A percentile compares a stretch with the other conserved stretches of the same genome.
Evolutionary conservation across 2,329 filamentous ascomycete genomes (phyloP).

Genomic region (Penicillium sp.): DNA sequence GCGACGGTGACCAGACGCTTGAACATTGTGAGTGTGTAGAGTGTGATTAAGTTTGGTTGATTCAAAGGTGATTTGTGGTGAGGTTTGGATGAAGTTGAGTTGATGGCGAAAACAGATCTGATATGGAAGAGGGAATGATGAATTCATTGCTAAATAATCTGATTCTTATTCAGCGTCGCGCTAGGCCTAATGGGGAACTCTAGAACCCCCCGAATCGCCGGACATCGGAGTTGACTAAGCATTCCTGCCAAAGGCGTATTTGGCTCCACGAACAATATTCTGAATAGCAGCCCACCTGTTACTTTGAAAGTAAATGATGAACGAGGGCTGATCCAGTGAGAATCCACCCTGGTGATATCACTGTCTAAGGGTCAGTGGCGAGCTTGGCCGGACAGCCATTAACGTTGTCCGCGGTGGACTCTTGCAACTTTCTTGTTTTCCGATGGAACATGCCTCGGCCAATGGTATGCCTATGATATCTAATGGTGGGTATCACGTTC

Average conservation of each 20-base stretch:
- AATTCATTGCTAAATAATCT: constrained; percentile 32
- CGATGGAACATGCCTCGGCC: constrained; percentile 11
- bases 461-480: constrained; percentile 22
- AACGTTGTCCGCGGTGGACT: constrained; percentile 21
- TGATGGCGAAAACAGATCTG: constrained; percentile 24
- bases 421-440: constrained; percentile 17
- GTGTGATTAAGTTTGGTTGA: background rate
- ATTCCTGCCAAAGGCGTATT: background rate
- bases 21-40: constrained; percentile 54
- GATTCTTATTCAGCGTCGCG: constrained; percentile 21
- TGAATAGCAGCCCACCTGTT: background rate
- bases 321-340: background rate
- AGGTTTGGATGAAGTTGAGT: background rate
- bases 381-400: constrained; percentile 9
- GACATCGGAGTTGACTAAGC: constrained; percentile 26
- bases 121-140: constrained; percentile 21
- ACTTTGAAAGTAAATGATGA: background rate
- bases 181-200: constrained; percentile 17
- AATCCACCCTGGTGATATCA: constrained; percentile 15
- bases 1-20: constrained; percentile 56
- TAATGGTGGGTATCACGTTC: constrained; percentile 15
- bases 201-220: constrained; percentile 19
- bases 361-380: constrained; percentile 12
- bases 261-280: background rate
- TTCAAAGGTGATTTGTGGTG: constrained; percentile 1